These are phyloP conservation scores for Fraxinus xanthoxyloides DNA, from an alignment of 305 asterid species.

Conservation along the genomic window DNA sequence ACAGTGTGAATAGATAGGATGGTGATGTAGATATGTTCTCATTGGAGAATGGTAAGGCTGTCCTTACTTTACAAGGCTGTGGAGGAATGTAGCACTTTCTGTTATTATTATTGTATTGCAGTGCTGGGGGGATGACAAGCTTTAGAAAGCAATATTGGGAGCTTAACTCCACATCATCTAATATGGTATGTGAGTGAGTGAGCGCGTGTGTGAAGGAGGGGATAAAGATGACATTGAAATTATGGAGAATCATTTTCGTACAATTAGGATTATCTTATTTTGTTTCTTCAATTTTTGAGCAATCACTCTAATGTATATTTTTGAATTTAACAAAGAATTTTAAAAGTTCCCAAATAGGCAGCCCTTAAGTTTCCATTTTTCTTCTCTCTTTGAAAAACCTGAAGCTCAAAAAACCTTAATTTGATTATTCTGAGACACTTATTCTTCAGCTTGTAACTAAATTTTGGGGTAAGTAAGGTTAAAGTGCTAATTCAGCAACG, in stretches of 20 bases:
- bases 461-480: not conserved
- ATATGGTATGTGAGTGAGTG: no score
- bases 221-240: not conserved
- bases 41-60: not conserved
- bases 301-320: not conserved
- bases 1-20: not conserved
- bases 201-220: no score
- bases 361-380: not conserved
- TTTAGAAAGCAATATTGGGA: no score
- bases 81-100: no score
- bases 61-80: no score
- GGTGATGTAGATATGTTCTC: not conserved
- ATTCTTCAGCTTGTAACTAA: not conserved
- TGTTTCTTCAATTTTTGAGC: not conserved
- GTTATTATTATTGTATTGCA: no score
- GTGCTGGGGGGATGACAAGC: no score
- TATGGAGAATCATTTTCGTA: not conserved
- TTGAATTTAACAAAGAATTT: not conserved
- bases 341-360: not conserved
- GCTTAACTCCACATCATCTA: no score
- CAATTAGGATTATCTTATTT: not conserved
- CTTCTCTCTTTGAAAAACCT: not conserved
- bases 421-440: not conserved
- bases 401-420: not conserved
- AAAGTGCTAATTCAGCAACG: not conserved